Evolutionary conservation across 805 yeast species (phyloP), one percentile per base, ranked within the genome.

Genomic region (Candida ovalis): DNA sequence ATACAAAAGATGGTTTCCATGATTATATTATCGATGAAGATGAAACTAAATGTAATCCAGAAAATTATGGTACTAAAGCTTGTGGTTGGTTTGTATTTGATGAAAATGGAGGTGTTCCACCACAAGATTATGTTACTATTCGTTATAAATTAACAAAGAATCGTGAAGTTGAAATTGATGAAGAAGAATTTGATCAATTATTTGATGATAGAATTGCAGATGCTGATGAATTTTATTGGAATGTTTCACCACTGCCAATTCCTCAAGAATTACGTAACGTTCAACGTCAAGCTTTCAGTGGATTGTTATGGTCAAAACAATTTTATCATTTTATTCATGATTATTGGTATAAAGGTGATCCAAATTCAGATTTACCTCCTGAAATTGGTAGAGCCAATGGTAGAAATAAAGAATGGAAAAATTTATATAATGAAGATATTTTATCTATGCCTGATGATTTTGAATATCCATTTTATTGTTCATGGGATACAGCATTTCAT

Each of bases 401-500:
- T n/a, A 76, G 97, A 66, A 90, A 90, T 68, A 76, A 79, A 59
- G 90, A 87, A 47, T 90, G 97, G 97, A 80, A 80, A 59, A 95
- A 90, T 66, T 72, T 90, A 65, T 88, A 88, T 69, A 85, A 87
- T 60, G 92, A 88, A 62, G 96, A 90, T 66, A 78, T 90, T 42
- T 73, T 90, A 57, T 87, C 96, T 1, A 77, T 90, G 74, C 97
- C 97, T 2, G 97, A 90, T 64, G 91, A 89, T 64, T 90, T 96
- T 88, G 97, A 90, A 68, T 90, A 90, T 67, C 96, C 96, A 12
- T 90, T 90, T 65, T 90, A 90, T 66, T 96, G 97, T 15, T 92
- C 96, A 3, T 90, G 97, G 97, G 97, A 90, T 67, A 84, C 96
- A 4, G 96, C 96, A 0, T 90, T 90, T 81, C 97, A 90, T 69